Percentiles rank a stretch among this genome's conserved stretches.
Evolutionary conservation across 1,139 yeast species (phyloP).

Genomic region (Hemisphaericaspora subhashii): DNA sequence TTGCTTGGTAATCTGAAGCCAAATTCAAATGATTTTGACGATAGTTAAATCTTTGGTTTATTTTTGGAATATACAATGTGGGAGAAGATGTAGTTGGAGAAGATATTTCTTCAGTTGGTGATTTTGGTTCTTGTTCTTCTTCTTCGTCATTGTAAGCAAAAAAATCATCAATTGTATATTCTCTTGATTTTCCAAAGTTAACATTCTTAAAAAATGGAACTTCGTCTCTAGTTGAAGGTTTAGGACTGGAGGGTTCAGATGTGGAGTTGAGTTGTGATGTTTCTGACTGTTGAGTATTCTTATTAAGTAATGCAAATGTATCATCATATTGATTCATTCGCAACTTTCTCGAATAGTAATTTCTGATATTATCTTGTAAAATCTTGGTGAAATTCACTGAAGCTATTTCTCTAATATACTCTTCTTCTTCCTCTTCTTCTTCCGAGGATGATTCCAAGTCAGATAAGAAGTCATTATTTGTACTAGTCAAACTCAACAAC

Average conservation of each 20-base stretch:
- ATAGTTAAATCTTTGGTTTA: constrained; percentile 39
- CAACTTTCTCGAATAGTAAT: constrained; percentile 27
- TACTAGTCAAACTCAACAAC: constrained; percentile 38
- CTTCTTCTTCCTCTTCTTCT: constrained; percentile 13
- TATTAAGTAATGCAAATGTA: constrained; percentile 37
- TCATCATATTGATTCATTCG: constrained; percentile 15
- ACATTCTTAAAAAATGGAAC: constrained; percentile 44
- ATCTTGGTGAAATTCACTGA: constrained; percentile 40
- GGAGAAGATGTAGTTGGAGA: constrained; percentile 21
- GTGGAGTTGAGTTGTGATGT: constrained; percentile 1
- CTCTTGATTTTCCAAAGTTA: constrained; percentile 34
- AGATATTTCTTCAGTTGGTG: constrained; percentile 6
- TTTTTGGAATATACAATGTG: constrained; percentile 24
- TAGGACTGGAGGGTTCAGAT: constrained; percentile 13
- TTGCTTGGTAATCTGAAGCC: constrained; percentile 24
- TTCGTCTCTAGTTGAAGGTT: constrained; percentile 9
- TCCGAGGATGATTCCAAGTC: constrained; percentile 11
- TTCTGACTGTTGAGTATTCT: constrained; percentile 9
- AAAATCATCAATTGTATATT: constrained; percentile 41
- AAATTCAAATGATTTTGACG: constrained; percentile 44
- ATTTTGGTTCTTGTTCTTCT: constrained; percentile 4
- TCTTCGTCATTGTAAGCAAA: constrained; percentile 32
- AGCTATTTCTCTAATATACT: constrained; percentile 16
- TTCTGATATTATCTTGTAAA: constrained; percentile 40
- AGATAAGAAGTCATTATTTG: constrained; percentile 19